A percentile compares a stretch with the other conserved stretches of the same genome.
Evolutionary conservation across 768 basidiomycete genomes (phyloP).

Genomic region (Leccinum disarticulatum): DNA sequence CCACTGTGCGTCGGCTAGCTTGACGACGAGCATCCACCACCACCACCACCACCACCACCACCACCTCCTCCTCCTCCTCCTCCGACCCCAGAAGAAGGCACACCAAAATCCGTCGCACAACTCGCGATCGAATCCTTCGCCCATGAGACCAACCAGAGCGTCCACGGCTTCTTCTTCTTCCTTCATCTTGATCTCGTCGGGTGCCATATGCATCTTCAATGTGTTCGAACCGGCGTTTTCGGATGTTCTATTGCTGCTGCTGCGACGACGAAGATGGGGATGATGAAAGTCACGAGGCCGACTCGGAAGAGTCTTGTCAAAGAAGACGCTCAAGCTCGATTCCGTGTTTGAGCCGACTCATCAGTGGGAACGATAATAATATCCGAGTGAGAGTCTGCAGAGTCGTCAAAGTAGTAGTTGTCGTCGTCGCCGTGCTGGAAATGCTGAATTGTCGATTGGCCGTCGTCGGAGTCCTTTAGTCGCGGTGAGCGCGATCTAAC

Average conservation of each 20-base stretch:
- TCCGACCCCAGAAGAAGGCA: too few species aligned
- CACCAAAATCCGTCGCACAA: conserved; percentile 57
- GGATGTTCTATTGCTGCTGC: too few species aligned
- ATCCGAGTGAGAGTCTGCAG: not conserved
- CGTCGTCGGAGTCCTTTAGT: not conserved
- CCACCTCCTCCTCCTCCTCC: too few species aligned
- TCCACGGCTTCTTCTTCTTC: conserved; percentile 35
- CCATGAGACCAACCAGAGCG: conserved; percentile 40
- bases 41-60: too few species aligned
- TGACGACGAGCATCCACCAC: too few species aligned
- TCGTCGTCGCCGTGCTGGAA: conserved; percentile 13
- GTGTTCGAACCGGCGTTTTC: not conserved
- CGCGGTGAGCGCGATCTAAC: conserved; percentile 13
- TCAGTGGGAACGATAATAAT: not conserved
- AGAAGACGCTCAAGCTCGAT: not conserved
- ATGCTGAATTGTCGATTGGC: conserved; percentile 12
- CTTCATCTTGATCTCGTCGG: conserved; percentile 16
- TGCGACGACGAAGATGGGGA: not conserved
- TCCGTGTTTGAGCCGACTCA: not conserved
- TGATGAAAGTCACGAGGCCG: not conserved
- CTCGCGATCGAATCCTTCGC: conserved; percentile 41
- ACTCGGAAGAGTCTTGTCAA: not conserved
- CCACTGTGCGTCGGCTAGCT: too few species aligned
- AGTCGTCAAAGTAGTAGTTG: conserved; percentile 8
- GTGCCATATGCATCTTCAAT: conserved; percentile 19